Evolutionary conservation across 768 basidiomycete species (phyloP).

Genomic region (Boletus eberwhitei): DNA sequence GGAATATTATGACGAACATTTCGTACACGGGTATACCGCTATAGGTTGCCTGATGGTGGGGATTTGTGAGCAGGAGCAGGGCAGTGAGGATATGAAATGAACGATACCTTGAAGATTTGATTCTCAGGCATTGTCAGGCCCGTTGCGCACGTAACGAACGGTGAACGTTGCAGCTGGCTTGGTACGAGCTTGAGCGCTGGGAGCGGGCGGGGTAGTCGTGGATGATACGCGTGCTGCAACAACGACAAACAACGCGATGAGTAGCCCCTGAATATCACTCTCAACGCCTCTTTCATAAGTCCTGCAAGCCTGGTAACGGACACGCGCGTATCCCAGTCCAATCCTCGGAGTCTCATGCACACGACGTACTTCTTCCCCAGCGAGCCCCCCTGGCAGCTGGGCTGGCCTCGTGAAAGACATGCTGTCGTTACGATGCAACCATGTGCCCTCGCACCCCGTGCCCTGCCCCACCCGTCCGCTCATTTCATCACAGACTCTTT

Average conservation of each 20-base stretch:
- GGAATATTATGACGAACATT: constrained; percentile 55
- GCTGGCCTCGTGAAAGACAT: constrained; percentile 21
- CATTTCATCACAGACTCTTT: not conserved
- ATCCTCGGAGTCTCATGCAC: constrained; percentile 2
- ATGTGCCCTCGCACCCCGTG: constrained; percentile 14
- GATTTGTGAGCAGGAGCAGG: constrained; percentile 2
- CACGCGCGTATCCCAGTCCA: not conserved
- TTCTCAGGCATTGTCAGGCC: constrained; percentile 66
- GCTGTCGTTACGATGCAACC: constrained; percentile 7
- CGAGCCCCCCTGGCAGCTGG: not conserved
- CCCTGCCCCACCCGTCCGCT: constrained; percentile 10
- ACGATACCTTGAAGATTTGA: constrained; percentile 83
- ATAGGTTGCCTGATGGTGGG: constrained; percentile 69
- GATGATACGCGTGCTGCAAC: constrained; percentile 38
- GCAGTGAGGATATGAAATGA: not conserved
- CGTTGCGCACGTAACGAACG: constrained; percentile 9
- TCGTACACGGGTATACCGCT: constrained; percentile 92
- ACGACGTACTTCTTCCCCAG: not conserved
- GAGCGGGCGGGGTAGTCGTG: constrained; percentile 10
- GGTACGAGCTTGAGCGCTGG: constrained; percentile 16
- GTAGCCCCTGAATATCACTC: constrained; percentile 13
- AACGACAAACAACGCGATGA: constrained; percentile 39
- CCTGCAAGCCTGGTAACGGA: too few species aligned
- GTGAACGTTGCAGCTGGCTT: not conserved
- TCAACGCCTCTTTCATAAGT: not conserved